Percentiles rank a stretch among this genome's conserved stretches.
Conservation (phyloP, 2,329 filamentous ascomycete genomes). For the Sclerotinia subarctica region DNA sequence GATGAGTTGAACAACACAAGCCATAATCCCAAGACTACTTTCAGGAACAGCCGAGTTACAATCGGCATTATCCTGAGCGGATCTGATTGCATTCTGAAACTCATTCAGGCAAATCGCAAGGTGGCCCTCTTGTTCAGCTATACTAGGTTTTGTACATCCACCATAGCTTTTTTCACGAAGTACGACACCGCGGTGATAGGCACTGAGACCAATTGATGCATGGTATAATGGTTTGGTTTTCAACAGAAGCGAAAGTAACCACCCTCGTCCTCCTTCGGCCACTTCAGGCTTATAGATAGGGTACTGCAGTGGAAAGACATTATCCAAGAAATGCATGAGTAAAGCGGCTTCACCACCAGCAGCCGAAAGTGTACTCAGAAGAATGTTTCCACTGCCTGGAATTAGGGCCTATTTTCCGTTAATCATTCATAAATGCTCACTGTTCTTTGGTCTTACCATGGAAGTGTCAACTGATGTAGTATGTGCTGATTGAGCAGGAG, state of each 20-base stretch:
- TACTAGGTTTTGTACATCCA: constrained; percentile 18
- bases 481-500: not conserved
- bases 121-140: constrained; percentile 34
- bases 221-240: constrained; percentile 57
- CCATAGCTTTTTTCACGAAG: constrained; percentile 32
- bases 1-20: constrained; percentile 52
- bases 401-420: not conserved
- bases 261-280: constrained; percentile 55
- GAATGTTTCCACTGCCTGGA: not conserved
- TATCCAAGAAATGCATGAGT: constrained; percentile 59
- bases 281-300: constrained; percentile 59
- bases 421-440: not conserved
- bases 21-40: constrained; percentile 42
- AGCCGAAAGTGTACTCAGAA: constrained; percentile 15
- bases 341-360: constrained; percentile 45
- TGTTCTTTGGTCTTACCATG: not conserved
- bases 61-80: constrained; percentile 30
- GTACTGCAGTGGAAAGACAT: constrained; percentile 60
- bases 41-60: constrained; percentile 7
- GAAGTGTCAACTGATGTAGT: not conserved
- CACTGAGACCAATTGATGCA: constrained; percentile 53
- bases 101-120: constrained; percentile 28
- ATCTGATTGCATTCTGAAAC: constrained; percentile 30
- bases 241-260: constrained; percentile 53
- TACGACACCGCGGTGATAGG: constrained; percentile 44